phyloP scores from a whole-genome alignment of 2,329 filamentous ascomycete genomes.

The Colletotrichum sp. region DNA sequence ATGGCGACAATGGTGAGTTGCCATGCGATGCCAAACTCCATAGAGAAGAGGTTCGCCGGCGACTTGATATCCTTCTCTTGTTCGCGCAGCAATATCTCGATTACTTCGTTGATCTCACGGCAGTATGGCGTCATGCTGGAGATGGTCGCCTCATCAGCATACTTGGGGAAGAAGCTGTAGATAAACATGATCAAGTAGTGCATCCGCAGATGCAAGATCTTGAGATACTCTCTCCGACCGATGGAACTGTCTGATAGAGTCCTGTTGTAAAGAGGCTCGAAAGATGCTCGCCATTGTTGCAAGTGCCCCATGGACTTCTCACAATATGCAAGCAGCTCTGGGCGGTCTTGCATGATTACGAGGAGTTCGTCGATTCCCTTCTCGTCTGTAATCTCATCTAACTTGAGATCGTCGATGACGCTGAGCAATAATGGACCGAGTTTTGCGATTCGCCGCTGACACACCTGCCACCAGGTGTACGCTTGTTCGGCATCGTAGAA shows the following conservation, averaged over 20 bases:
- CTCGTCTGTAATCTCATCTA: conserved; percentile 13
- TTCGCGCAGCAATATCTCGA: conserved; percentile 38
- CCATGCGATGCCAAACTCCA: conserved; percentile 53
- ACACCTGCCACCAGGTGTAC: conserved; percentile 41
- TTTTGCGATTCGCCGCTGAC: conserved; percentile 41
- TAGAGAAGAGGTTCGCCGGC: conserved; percentile 41
- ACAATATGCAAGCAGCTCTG: conserved; percentile 10
- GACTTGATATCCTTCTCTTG: conserved; percentile 19
- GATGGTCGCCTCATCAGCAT: conserved; percentile 38
- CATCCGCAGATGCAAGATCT: conserved; percentile 43
- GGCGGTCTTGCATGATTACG: background rate
- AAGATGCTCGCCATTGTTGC: conserved; percentile 43
- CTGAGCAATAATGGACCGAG: conserved; percentile 3
- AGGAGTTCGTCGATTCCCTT: background rate
- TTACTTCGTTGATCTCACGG: conserved; percentile 43
- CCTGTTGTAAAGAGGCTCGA: conserved; percentile 40
- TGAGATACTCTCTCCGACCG: conserved; percentile 25
- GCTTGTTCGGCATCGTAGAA: conserved; percentile 40
- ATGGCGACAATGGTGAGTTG: conserved; percentile 46
- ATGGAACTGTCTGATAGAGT: conserved; percentile 28
- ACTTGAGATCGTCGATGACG: conserved; percentile 14
- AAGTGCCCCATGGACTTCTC: conserved; percentile 24
- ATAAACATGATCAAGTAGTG: conserved; percentile 46
- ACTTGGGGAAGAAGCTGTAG: conserved; percentile 42
- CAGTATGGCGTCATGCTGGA: conserved; percentile 46